Evolutionary conservation across 176 grass and related monocot species (phyloP).

Genomic region (Alloteropsis semialata): DNA sequence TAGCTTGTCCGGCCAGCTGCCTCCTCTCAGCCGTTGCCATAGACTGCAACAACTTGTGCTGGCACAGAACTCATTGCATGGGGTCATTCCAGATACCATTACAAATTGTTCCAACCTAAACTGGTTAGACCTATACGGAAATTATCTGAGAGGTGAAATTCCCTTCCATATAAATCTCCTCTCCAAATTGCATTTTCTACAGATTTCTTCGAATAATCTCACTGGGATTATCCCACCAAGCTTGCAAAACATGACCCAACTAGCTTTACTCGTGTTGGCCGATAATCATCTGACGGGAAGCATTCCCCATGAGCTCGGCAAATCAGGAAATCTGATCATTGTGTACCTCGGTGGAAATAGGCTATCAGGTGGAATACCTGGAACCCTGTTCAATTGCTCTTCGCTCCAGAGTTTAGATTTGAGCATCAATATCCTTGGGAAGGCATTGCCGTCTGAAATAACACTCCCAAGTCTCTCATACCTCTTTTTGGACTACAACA

Average conservation of each 20-base stretch:
- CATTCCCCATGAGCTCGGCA: not conserved
- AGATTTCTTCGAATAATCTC: not conserved
- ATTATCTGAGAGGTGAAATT: not conserved
- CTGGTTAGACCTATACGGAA: accelerated
- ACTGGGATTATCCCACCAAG: not conserved
- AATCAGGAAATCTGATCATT: not conserved
- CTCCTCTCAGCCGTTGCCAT: not conserved
- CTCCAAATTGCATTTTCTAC: not conserved
- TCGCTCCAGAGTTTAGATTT: not conserved
- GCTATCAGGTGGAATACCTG: not conserved
- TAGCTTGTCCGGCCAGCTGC: not conserved
- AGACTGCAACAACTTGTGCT: not conserved
- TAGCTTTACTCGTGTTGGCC: not conserved
- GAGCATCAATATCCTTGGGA: not conserved
- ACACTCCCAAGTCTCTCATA: not conserved
- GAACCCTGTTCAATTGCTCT: not conserved
- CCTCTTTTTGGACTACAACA: not conserved
- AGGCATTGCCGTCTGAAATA: not conserved
- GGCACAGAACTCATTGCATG: not conserved
- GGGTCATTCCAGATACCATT: not conserved
- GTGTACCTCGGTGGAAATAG: not conserved
- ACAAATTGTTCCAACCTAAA: not conserved
- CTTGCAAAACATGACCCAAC: not conserved
- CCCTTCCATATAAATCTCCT: not conserved
- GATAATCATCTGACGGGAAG: not conserved